Conservation (phyloP, 1,284 basidiomycete species). For the Hypsizygus ulmarius region DNA sequence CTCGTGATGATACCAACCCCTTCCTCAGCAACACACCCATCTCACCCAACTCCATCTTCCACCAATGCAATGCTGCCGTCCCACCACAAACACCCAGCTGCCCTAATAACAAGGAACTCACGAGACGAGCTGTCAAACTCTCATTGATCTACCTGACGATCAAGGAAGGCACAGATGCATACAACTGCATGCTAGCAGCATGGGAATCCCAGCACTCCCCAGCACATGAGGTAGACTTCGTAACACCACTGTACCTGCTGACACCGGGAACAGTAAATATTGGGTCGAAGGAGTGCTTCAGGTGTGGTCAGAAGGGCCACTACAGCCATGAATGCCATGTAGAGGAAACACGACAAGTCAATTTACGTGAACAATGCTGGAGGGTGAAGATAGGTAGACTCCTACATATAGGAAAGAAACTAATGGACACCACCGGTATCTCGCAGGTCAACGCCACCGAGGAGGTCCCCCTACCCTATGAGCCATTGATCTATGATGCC, state of each 20-base stretch:
- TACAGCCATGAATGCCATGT: neutral
- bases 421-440: too few relatives aligned
- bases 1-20: neutral
- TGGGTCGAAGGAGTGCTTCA: neutral
- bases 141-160: too few relatives aligned
- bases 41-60: neutral
- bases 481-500: neutral
- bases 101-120: neutral
- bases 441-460: too few relatives aligned
- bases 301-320: neutral
- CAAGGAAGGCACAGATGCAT: too few relatives aligned
- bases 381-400: too few relatives aligned
- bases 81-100: neutral
- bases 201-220: neutral
- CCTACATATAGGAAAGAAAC: too few relatives aligned
- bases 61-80: neutral
- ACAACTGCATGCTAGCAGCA: too few relatives aligned
- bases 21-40: neutral
- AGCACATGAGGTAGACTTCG: neutral
- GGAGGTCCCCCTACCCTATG: neutral
- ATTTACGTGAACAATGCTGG: too few relatives aligned
- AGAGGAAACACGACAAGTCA: neutral
- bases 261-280: constrained; percentile 2
- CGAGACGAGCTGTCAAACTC: too few relatives aligned
- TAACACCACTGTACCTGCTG: neutral